Conservation (phyloP, 148 eudicot genomes). For the Fallopia convolvulus region DNA sequence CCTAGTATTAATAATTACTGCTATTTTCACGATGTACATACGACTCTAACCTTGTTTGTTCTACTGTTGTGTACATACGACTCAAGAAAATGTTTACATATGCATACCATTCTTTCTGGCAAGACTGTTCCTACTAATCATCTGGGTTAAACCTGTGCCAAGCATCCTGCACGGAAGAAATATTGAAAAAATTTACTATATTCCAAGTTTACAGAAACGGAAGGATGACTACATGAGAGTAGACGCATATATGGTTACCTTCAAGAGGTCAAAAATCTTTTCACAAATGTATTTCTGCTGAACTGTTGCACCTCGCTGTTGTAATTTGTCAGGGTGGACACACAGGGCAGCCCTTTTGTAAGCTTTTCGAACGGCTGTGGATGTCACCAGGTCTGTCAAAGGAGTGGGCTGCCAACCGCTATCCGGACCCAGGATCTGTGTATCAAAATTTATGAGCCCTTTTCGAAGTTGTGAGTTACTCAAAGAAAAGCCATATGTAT, state of each 20-base stretch:
- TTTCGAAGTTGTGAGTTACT: background rate
- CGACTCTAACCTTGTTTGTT: background rate
- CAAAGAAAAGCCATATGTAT: background rate
- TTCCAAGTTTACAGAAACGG: background rate
- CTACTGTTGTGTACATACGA: background rate
- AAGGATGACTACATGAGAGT: background rate
- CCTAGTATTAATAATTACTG: background rate
- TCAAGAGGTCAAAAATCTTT: slow-evolving; percentile 89
- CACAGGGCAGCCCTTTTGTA: slow-evolving; percentile 84
- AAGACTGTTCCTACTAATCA: slow-evolving; percentile 30
- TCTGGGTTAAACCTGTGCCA: slow-evolving; percentile 77
- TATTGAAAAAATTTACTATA: background rate
- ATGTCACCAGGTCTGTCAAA: slow-evolving; percentile 65
- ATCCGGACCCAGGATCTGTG: slow-evolving; percentile 73
- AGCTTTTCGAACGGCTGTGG: slow-evolving; percentile 85
- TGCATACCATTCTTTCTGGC: background rate
- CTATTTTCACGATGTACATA: background rate
- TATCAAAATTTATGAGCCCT: background rate
- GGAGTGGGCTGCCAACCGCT: slow-evolving; percentile 93
- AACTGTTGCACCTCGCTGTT: slow-evolving; percentile 88
- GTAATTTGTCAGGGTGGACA: slow-evolving; percentile 97
- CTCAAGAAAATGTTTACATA: background rate
- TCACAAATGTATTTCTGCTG: slow-evolving; percentile 94
- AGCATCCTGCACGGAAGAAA: slow-evolving; percentile 56
- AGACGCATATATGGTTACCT: slow-evolving; percentile 33